Conservation (phyloP, 495 filamentous ascomycete genomes). For the Annulohypoxylon nitens region DNA sequence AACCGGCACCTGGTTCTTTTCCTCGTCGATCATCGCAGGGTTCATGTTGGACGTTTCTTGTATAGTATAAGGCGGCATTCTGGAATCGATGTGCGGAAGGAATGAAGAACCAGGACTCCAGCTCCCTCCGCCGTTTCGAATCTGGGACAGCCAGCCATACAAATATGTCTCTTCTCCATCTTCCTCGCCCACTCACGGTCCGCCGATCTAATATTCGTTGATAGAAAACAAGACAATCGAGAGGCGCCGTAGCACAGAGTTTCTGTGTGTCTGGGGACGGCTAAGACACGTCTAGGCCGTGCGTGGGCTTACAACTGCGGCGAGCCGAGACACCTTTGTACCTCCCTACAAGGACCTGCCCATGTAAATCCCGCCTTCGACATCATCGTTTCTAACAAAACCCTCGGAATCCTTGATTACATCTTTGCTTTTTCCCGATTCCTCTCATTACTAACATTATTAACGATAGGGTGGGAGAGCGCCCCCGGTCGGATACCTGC, state of each 20-base stretch:
- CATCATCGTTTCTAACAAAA: not conserved
- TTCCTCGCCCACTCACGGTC: not conserved
- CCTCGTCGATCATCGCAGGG: conserved; percentile 21
- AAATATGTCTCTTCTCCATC: conserved; percentile 16
- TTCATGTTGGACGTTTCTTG: conserved; percentile 17
- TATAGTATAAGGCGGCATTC: not conserved
- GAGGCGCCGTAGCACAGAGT: conserved; percentile 14
- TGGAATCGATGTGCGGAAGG: not conserved
- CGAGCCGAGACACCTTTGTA: conserved; percentile 19
- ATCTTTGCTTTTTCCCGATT: not conserved
- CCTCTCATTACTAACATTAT: not conserved
- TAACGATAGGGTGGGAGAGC: conserved; percentile 1
- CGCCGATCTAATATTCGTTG: conserved; percentile 1
- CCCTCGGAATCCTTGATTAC: conserved; percentile 11
- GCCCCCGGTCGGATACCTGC: not conserved
- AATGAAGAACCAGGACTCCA: not conserved
- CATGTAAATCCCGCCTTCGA: not conserved
- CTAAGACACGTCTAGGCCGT: not conserved
- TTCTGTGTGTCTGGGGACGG: not conserved
- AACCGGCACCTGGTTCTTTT: conserved; percentile 22
- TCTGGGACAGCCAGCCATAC: conserved; percentile 16
- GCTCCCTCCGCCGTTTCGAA: not conserved
- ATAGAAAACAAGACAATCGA: conserved; percentile 30
- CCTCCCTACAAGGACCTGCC: not conserved
- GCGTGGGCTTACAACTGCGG: conserved; percentile 12